Percentiles rank a stretch among this genome's conserved stretches.
These are phyloP conservation scores for Exophiala viscosa DNA, from an alignment of 2,329 filamentous ascomycete species.

Conservation along the genomic window DNA sequence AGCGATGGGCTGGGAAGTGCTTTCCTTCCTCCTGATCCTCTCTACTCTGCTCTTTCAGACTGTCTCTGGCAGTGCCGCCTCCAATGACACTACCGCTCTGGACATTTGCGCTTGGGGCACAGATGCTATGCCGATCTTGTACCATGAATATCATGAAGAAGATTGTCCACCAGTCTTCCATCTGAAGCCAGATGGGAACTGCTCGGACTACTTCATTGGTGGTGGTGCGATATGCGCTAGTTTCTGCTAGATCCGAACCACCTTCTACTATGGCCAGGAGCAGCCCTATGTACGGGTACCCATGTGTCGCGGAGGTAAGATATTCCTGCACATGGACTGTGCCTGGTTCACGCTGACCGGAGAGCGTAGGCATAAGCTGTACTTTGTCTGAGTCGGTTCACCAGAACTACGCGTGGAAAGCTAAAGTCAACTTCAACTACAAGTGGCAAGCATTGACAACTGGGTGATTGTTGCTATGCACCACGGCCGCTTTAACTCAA, in stretches of 20 bases:
- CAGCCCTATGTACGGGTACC: conserved; percentile 3
- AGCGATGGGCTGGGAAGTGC: too few relatives aligned
- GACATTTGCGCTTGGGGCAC: conserved; percentile 1
- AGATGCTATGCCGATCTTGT: not conserved
- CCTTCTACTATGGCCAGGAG: conserved; percentile 7
- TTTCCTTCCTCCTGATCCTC: too few relatives aligned
- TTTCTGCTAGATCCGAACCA: conserved; percentile 11
- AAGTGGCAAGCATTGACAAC: not conserved
- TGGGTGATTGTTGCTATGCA: not conserved
- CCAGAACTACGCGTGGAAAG: not conserved
- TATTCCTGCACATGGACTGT: not conserved
- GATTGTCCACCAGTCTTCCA: conserved; percentile 3
- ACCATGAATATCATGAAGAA: conserved; percentile 6
- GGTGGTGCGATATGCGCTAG: not conserved
- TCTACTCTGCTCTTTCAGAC: not conserved
- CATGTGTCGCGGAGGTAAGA: not conserved
- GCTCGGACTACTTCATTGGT: not conserved
- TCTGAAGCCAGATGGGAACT: not conserved
- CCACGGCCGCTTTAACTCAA: not conserved
- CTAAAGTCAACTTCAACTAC: conserved; percentile 2
- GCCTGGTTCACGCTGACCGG: not conserved
- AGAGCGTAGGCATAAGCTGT: not conserved
- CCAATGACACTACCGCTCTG: not conserved
- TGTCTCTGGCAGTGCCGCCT: not conserved
- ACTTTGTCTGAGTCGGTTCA: conserved; percentile 1